Conservation (phyloP, 2,329 filamentous ascomycete genomes). For the Diaporthe eres region DNA sequence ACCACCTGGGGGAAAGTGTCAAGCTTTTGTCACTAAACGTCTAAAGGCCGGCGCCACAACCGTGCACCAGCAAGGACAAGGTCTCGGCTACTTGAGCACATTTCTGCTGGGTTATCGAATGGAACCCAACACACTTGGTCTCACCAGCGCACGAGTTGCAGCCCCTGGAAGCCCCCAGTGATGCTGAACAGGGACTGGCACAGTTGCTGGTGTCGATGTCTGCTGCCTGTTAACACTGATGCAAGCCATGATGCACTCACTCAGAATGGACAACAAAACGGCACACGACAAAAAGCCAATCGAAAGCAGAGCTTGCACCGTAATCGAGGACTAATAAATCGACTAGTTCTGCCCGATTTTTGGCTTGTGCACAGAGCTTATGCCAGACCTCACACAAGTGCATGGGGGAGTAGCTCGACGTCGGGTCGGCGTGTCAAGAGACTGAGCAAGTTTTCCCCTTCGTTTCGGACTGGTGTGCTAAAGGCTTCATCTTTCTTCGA, state of each 20-base stretch:
- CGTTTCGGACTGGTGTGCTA: constrained; percentile 19
- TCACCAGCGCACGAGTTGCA: constrained; percentile 15
- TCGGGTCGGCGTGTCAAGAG: neutral
- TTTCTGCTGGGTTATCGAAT: constrained; percentile 31
- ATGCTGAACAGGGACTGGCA: neutral
- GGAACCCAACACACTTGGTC: neutral
- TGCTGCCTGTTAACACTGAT: neutral
- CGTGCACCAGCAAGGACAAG: constrained; percentile 29
- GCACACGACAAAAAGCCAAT: neutral
- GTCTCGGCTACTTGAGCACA: constrained; percentile 37
- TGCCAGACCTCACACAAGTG: neutral
- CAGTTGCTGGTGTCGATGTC: neutral
- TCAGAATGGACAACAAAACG: neutral
- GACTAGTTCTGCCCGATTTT: neutral
- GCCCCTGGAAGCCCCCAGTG: neutral
- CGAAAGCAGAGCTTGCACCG: neutral
- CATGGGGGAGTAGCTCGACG: neutral
- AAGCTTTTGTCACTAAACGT: constrained; percentile 18
- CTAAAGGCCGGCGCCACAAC: constrained; percentile 30
- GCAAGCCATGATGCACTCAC: neutral
- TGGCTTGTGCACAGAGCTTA: neutral
- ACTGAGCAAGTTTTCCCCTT: constrained; percentile 31
- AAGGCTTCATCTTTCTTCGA: neutral
- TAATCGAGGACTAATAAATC: neutral
- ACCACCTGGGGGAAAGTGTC: constrained; percentile 29